Conservation (phyloP, 2,329 filamentous ascomycete species). For the Nannizzia gypsea region DNA sequence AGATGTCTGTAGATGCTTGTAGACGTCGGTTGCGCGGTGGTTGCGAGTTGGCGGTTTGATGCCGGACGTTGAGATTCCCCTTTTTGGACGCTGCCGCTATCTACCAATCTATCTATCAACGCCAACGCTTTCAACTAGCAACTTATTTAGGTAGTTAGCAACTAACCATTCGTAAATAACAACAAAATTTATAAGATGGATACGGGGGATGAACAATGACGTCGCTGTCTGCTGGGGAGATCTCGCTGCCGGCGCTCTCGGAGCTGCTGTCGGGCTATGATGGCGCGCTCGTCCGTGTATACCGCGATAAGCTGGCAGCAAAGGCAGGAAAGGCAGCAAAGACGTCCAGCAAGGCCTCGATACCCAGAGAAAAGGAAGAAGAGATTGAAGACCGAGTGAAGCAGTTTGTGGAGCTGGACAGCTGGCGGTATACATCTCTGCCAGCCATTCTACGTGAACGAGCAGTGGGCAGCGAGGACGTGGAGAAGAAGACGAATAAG, state of each 20-base stretch:
- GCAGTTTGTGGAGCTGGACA: conserved; percentile 25
- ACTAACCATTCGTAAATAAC: no score
- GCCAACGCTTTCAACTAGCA: background rate
- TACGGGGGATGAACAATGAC: background rate
- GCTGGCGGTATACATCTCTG: conserved; percentile 28
- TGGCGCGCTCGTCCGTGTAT: conserved; percentile 15
- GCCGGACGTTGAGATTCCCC: no score
- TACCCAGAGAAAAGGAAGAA: background rate
- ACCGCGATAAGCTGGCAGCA: conserved; percentile 14
- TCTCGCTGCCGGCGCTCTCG: conserved; percentile 9
- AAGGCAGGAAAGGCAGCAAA: conserved; percentile 8
- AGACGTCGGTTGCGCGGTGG: no score
- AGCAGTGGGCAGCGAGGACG: conserved; percentile 4
- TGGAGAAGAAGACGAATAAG: no score
- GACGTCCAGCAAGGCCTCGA: background rate
- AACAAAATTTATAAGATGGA: no score
- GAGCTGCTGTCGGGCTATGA: conserved; percentile 16
- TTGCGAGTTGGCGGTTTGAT: no score
- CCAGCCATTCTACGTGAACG: conserved; percentile 18
- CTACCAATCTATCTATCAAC: background rate
- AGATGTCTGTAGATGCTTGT: no score
- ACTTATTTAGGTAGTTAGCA: background rate
- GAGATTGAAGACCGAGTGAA: conserved; percentile 15
- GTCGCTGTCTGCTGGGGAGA: conserved; percentile 8
- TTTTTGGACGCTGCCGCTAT: background rate